These are phyloP conservation scores for Lentinula aciculospora DNA, from an alignment of 768 basidiomycete genomes.

Conservation along the genomic window DNA sequence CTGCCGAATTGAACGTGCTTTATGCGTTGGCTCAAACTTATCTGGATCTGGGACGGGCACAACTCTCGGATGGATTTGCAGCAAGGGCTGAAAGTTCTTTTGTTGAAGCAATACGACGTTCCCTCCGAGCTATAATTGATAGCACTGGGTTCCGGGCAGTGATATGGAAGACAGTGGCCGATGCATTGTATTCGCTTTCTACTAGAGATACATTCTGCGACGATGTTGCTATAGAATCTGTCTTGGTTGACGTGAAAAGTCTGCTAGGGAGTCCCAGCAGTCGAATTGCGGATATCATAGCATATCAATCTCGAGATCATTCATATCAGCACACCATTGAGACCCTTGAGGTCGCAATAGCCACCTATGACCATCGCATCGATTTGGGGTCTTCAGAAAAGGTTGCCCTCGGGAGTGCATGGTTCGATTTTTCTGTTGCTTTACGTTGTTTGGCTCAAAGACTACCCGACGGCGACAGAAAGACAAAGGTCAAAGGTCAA, in stretches of 20 bases:
- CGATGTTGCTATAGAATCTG: constrained; percentile 27
- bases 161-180: constrained; percentile 81
- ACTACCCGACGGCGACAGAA: constrained; percentile 22
- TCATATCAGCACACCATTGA: constrained; percentile 24
- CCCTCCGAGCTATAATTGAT: constrained; percentile 41
- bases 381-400: constrained; percentile 51
- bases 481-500: constrained; percentile 30
- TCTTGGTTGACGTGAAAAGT: constrained; percentile 27
- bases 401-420: constrained; percentile 47
- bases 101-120: constrained; percentile 46
- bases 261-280: constrained; percentile 34
- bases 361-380: constrained; percentile 57
- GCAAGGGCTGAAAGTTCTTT: constrained; percentile 74
- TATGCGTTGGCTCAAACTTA: constrained; percentile 67
- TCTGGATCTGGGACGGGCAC: constrained; percentile 62
- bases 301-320: constrained; percentile 20
- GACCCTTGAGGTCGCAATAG: constrained; percentile 46
- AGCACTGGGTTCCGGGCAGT: constrained; percentile 62
- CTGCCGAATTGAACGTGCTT: constrained; percentile 67
- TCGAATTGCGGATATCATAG: constrained; percentile 35
- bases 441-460: constrained; percentile 44
- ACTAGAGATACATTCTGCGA: constrained; percentile 43
- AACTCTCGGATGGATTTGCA: constrained; percentile 65
- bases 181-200: constrained; percentile 68
- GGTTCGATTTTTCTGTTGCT: constrained; percentile 68